Conservation (phyloP, 2,329 filamentous ascomycete species). For the Hymenoscyphus salicellus region DNA sequence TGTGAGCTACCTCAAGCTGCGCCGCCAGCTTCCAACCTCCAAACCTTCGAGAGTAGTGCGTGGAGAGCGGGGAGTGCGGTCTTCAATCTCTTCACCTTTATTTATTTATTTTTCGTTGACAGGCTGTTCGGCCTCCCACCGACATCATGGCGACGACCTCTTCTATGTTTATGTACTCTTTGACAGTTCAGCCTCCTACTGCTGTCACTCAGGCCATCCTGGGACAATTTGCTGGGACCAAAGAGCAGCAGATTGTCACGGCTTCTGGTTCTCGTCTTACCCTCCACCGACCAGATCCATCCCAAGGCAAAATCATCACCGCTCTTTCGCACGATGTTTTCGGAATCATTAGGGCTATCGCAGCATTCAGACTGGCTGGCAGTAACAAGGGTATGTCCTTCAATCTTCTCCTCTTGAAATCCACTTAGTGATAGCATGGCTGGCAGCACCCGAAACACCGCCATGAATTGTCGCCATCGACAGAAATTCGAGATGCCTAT, state of each 20-base stretch:
- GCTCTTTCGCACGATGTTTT: constrained; percentile 92
- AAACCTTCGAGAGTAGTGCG: constrained; percentile 6
- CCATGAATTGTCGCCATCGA: constrained; percentile 30
- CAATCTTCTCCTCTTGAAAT: constrained; percentile 43
- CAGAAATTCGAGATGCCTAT: constrained; percentile 16
- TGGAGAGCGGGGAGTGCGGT: background rate
- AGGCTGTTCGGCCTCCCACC: constrained; percentile 30
- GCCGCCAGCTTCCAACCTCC: constrained; percentile 24
- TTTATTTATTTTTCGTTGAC: constrained; percentile 20
- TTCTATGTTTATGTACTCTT: constrained; percentile 96
- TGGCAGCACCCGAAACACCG: constrained; percentile 45
- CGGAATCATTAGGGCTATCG: constrained; percentile 86
- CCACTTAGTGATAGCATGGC: constrained; percentile 71
- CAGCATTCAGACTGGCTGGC: constrained; percentile 86
- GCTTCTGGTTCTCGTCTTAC: constrained; percentile 87
- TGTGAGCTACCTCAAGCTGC: constrained; percentile 17
- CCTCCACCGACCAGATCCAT: constrained; percentile 80
- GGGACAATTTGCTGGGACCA: constrained; percentile 92
- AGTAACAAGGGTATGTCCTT: constrained; percentile 86
- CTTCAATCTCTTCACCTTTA: background rate
- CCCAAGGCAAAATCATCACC: constrained; percentile 80
- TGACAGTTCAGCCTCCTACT: constrained; percentile 91
- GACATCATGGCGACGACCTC: constrained; percentile 87
- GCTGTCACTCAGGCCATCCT: constrained; percentile 86
- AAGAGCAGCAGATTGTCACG: constrained; percentile 95